A percentile compares a stretch with the other conserved stretches of the same genome.
Conservation (phyloP, 306 rosid species). For the Quillaja saponaria region DNA sequence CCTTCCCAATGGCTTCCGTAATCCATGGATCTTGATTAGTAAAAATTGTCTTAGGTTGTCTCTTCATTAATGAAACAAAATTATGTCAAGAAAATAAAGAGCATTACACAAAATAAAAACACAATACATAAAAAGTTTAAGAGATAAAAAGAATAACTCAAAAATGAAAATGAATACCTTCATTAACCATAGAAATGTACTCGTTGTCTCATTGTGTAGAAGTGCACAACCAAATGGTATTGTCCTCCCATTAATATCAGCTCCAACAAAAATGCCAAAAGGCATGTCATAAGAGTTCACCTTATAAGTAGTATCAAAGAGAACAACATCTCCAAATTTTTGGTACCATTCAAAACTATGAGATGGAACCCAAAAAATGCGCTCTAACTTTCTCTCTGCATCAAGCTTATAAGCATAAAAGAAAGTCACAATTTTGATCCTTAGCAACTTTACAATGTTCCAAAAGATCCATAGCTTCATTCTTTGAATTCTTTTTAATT, state of each 20-base stretch:
- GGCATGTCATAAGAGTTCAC: neutral
- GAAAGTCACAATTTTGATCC: neutral
- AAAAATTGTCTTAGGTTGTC: neutral
- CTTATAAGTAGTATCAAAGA: neutral
- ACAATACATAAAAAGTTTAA: neutral
- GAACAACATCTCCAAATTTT: neutral
- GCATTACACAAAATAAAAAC: neutral
- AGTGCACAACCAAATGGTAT: neutral
- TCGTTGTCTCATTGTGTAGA: neutral
- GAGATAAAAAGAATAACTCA: neutral
- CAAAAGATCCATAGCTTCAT: neutral
- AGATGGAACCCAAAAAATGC: neutral
- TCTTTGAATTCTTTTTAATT: neutral
- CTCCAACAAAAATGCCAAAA: neutral
- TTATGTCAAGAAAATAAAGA: neutral
- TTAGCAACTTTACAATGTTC: neutral
- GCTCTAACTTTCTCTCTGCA: neutral
- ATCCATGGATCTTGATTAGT: neutral
- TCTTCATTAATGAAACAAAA: neutral
- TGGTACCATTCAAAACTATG: neutral
- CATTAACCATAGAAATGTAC: neutral
- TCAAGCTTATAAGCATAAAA: neutral
- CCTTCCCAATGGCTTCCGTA: neutral
- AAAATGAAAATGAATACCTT: neutral
- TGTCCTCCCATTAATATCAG: neutral